Base-by-base conservation (phyloP, 495 filamentous ascomycete genomes). In the Penicillium bovifimosum region DNA sequence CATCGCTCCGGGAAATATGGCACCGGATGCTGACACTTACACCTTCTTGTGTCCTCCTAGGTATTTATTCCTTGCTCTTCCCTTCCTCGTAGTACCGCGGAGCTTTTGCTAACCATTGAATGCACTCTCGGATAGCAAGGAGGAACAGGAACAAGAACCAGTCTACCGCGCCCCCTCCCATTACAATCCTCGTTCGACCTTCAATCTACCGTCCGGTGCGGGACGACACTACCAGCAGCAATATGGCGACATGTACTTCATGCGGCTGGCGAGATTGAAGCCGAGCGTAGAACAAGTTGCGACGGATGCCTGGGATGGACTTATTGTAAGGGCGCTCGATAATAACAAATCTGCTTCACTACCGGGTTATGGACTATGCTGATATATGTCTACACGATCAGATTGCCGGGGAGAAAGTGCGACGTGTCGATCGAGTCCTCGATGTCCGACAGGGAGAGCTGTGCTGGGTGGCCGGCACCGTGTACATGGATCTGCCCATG, bases 221-320 rank as follows among this genome's bases (percentile, higher is more conserved):
- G 76, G 84, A 29, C 82, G 85, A 41, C 84, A 87, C 18, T 99
- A 97, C 61, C 79, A 89, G 64, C 95, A 97, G 65, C 95, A 99
- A 76, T 99, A 86, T 81, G 88, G 84, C 52, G 91, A 96, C 61
- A 89, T 96, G 80, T 99, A 99, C 75, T 97, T 96, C 66, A 70
- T 96, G 58, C 88, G 95, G 32, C 80, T 97, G 10, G 82, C 88
- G 7, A 86, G 86, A 66, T 80, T 99, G 64, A 96, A 95, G 68
- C 88, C 91, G 7, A 79, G 80, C 1, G 86, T 95, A 0, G 89
- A 93, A 66, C 67, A 80, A 51, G 74, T 86, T 44, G 93, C 91
- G 1, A 64, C 64, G 17, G 82, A 84, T 24, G 83, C 85, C 14
- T 97, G 92, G 91, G 78, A 84, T 18, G 86, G 79, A 48, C 83